Base-by-base conservation (phyloP, 2,329 filamentous ascomycete genomes). In the Cercospora sp. region DNA sequence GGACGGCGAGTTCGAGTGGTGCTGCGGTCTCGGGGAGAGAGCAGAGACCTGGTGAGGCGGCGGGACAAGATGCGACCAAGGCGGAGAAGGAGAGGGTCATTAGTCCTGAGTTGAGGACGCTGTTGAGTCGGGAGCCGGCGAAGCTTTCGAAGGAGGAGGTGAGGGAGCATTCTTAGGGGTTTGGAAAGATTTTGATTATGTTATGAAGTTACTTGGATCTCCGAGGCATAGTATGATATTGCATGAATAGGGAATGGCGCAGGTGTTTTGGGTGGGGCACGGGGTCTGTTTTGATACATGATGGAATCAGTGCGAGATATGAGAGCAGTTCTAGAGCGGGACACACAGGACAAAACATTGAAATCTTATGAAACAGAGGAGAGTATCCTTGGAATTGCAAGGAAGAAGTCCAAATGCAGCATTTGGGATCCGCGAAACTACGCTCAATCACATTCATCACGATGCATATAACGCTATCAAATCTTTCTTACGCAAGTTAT, bases 71-170 rank as follows among this genome's bases (percentile, higher is more conserved):
- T 26, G 62, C 62, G 31, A 75, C 60, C 63, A 74, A 45, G 69
- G 76, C 39, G 31, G 80, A 78, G 63, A 78, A 77, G 60, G 77
- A 82, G 8, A 86, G 84, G 71, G 83, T 90, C 16, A 88, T 92
- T 58, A 89, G 86, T 70, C 83, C 87, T 0, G 88, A 91, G 72
- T 77, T 92, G 66, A 83, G 90, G 59, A 79, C 81, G 6, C 72
- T 92, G 53, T 76, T 91, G n/a, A 87, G 85, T 70, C 82, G 86
- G 68, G 87, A 90, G 68, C 80, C 90, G 7, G 81, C 85, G 58
- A 83, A 80, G 69, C 75, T 87, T 26, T 81, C 82, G 45, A 80
- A 81, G 71, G 75, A 72, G 53, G 79, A 83, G 30, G 81, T 85
- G n/a, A 75, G 79, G 65, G 78, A 81, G 70, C 80, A 83, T 77